Evolutionary conservation across 352 stramenopile genomes (phyloP).

Genomic region (Elongisporangium anandrum): DNA sequence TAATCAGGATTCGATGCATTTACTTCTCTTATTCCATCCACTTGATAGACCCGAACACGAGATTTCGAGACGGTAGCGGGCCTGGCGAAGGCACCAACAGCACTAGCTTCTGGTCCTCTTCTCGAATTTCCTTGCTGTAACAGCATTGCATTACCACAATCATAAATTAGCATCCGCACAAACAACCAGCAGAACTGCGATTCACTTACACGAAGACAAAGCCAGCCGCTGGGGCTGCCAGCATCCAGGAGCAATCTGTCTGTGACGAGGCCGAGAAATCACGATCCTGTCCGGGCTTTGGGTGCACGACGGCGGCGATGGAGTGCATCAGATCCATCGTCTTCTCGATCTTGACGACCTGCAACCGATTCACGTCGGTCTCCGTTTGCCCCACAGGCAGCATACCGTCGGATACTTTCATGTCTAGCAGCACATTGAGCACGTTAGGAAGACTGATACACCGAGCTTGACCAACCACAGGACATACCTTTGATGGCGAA

Average conservation of each 20-base stretch:
- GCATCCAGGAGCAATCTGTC: conserved; percentile 56
- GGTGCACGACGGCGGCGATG: conserved; percentile 64
- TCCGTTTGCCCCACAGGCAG: conserved; percentile 78
- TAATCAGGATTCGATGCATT: too few relatives aligned
- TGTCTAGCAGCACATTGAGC: conserved; percentile 32
- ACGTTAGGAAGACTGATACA: not conserved
- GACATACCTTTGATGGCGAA: conserved; percentile 59
- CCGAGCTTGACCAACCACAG: not conserved
- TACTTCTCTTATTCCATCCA: conserved; percentile 73
- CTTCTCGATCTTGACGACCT: conserved; percentile 69
- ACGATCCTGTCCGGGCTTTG: conserved; percentile 23
- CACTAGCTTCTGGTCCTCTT: conserved; percentile 74
- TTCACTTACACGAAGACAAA: conserved; percentile 86
- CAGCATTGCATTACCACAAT: too few relatives aligned
- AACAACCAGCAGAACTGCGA: not conserved
- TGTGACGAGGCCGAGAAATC: conserved; percentile 26
- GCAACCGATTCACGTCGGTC: conserved; percentile 58
- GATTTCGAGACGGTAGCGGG: conserved; percentile 68
- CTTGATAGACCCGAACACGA: conserved; percentile 81
- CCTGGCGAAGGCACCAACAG: conserved; percentile 81
- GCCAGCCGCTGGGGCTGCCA: conserved; percentile 54
- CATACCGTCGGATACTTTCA: conserved; percentile 85
- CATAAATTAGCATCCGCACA: too few relatives aligned
- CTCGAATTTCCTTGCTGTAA: conserved; percentile 76
- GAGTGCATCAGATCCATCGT: conserved; percentile 68